phyloP scores from a whole-genome alignment of 2,329 filamentous ascomycete species.

The Sporothrix curviconia region DNA sequence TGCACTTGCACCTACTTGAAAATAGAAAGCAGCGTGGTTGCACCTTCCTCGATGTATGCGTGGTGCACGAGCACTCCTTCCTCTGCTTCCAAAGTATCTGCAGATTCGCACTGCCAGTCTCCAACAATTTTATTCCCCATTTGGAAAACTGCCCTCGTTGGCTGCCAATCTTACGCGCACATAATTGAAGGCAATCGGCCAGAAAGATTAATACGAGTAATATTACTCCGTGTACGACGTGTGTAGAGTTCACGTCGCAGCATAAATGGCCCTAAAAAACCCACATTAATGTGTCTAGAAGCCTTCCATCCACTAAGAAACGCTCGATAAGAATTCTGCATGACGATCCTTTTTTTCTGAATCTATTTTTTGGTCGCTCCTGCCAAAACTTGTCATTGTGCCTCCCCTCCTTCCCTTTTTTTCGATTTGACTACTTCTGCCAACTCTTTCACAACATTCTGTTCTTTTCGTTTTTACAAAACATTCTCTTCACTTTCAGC shows the following conservation, averaged over 20 bases:
- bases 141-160: background rate
- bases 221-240: no score
- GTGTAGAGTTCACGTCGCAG: no score
- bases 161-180: background rate
- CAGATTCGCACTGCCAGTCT: no score
- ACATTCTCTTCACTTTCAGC: background rate
- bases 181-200: background rate
- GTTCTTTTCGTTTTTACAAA: background rate
- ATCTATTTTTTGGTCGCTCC: conserved; percentile 5
- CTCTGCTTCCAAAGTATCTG: no score
- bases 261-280: conserved; percentile 5
- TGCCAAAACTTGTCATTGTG: background rate
- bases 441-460: no score
- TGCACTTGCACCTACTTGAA: no score
- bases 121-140: no score
- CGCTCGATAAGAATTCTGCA: conserved; percentile 7
- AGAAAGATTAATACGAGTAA: no score
- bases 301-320: conserved; percentile 11
- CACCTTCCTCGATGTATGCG: no score
- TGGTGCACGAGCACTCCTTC: no score
- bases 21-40: no score
- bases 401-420: background rate
- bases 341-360: conserved; percentile 1
- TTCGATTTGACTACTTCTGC: no score
- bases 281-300: conserved; percentile 13